Base-by-base conservation (phyloP, 768 basidiomycete genomes). In the Cystofilobasidium capitatum region DNA sequence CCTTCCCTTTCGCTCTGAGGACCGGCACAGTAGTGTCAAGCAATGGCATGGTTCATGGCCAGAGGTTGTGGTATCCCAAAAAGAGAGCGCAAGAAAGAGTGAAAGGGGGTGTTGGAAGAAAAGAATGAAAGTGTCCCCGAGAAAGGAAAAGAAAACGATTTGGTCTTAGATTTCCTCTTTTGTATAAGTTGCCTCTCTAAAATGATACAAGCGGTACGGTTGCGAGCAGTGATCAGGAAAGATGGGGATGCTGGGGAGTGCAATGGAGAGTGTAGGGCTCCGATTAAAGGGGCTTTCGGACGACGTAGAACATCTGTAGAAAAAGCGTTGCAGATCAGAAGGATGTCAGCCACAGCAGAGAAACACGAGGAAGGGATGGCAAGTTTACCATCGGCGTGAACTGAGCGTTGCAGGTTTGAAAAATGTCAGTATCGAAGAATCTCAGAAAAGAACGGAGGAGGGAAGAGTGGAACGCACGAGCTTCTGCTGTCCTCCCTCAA, bases 401-500 rank as follows among this genome's bases (percentile, higher is more conserved):
- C 49, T 39, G 45, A 44, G 26, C 29, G 49, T n/a, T n/a, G n/a
- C n/a, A n/a, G n/a, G n/a, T n/a, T n/a, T n/a, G 47, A n/a, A 26
- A 40, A 16, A 47, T 20, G 37, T 12, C 13, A 49, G 10, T 16
- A 6, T 49, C 22, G 49, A 31, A 26, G 24, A 31, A n/a, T n/a
- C n/a, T n/a, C n/a, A n/a, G 49, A 7, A 54, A 6, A 44, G 31
- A 10, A 20, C 8, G 47, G 31, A 22, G 29, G 33, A 22, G 47
- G 42, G 61, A 22, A 17, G 13, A 31, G 42, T 62, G 31, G 42
- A 42, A 31, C 26, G 22, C 10, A 33, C 29, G 14, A 75, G 71
- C 84, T 94, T 93, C 66, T 82, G 82, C 76, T 87, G 86, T 22
- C 94, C 94, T 72, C 91, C 90, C 72, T 83, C 82, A 40, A 92